A percentile compares a stretch with the other conserved stretches of the same genome.
Evolutionary conservation across 2,329 filamentous ascomycete species (phyloP).

Genomic region (Ascochyta clinopodiicola): DNA sequence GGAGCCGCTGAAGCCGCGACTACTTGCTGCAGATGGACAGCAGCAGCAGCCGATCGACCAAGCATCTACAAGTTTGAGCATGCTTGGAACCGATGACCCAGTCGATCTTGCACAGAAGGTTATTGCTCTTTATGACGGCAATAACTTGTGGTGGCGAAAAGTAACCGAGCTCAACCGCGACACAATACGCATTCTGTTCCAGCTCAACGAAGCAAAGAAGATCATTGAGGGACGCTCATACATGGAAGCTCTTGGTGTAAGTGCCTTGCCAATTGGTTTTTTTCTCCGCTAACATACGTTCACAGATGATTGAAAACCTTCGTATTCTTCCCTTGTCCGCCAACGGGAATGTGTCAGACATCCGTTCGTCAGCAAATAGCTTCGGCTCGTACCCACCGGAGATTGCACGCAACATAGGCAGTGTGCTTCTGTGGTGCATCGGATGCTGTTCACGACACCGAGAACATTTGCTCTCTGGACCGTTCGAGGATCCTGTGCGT

Average conservation of each 20-base stretch:
- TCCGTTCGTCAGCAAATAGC: conserved; percentile 79
- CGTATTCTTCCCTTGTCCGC: conserved; percentile 82
- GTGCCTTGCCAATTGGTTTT: conserved; percentile 36
- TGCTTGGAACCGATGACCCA: conserved; percentile 73
- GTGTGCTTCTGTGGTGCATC: conserved; percentile 93
- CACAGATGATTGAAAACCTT: conserved; percentile 73
- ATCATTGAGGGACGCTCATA: conserved; percentile 65
- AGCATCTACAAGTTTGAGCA: conserved; percentile 60
- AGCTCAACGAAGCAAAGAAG: conserved; percentile 66
- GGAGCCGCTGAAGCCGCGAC: conserved; percentile 78
- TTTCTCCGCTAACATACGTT: conserved; percentile 14
- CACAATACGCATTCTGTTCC: conserved; percentile 64
- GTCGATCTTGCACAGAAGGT: conserved; percentile 68
- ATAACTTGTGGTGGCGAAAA: conserved; percentile 66
- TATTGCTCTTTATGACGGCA: conserved; percentile 65
- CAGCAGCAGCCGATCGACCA: conserved; percentile 40
- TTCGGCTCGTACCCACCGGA: conserved; percentile 81
- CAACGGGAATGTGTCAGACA: conserved; percentile 74
- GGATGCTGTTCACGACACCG: conserved; percentile 82
- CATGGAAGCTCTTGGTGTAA: conserved; percentile 69
- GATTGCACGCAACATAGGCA: conserved; percentile 87
- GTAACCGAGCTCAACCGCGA: conserved; percentile 66
- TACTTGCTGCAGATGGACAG: conserved; percentile 40
- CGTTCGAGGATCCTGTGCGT: conserved; percentile 72
- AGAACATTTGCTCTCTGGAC: conserved; percentile 67